Conservation (phyloP, 140 eudicot genomes). For the Senecio squalidus region DNA sequence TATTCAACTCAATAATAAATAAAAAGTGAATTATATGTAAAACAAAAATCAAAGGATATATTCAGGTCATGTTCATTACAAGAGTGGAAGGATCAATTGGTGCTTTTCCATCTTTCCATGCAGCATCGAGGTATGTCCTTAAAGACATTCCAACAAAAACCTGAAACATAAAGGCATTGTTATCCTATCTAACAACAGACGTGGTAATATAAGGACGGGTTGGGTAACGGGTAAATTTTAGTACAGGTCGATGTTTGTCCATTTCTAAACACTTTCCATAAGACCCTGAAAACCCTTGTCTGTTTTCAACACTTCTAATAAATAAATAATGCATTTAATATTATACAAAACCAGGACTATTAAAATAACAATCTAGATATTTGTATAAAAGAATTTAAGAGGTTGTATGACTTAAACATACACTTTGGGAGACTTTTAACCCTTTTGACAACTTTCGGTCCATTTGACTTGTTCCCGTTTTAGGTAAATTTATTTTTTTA, state of each 20-base stretch:
- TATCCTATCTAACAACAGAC: background rate
- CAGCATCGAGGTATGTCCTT: constrained; percentile 97
- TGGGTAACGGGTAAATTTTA: background rate
- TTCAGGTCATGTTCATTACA: constrained; percentile 41
- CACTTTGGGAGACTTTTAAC: too few relatives aligned
- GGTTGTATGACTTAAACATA: background rate
- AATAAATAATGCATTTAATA: too few relatives aligned
- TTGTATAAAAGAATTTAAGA: background rate
- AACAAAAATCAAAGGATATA: background rate
- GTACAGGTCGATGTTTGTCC: background rate
- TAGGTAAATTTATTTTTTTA: background rate
- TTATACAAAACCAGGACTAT: too few relatives aligned
- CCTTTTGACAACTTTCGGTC: background rate
- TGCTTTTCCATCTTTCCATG: constrained; percentile 99
- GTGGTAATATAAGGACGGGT: background rate
- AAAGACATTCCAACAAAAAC: constrained; percentile 99
- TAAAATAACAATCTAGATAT: too few relatives aligned
- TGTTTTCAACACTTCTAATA: too few relatives aligned
- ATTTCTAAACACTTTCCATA: too few relatives aligned
- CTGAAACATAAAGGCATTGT: constrained; percentile 31
- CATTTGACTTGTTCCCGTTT: too few relatives aligned
- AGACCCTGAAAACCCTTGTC: too few relatives aligned
- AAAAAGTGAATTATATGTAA: background rate
- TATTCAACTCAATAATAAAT: background rate
- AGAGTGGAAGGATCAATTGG: constrained; percentile 98